Evolutionary conservation across 768 basidiomycete species (phyloP).

Genomic region (Boletus sp.): DNA sequence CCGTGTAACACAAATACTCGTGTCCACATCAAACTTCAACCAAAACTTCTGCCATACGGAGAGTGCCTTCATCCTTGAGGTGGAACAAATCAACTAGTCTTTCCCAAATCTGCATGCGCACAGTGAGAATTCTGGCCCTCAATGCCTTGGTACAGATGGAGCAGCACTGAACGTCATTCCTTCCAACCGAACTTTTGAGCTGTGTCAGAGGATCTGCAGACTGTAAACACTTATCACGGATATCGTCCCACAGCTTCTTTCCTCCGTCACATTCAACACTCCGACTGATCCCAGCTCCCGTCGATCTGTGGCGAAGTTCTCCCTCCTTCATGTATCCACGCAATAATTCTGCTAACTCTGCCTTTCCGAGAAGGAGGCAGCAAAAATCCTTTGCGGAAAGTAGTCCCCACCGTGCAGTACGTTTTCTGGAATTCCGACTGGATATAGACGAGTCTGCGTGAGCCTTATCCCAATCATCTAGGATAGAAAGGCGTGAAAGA

Average conservation of each 20-base stretch:
- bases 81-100: slow-evolving; percentile 5
- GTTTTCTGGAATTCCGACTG: neutral
- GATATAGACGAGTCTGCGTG: neutral
- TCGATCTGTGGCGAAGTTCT: neutral
- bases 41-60: neutral
- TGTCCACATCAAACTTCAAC: no score
- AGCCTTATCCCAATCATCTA: slow-evolving; percentile 18
- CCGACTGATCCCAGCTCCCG: no score
- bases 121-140: neutral
- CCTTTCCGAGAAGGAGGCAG: slow-evolving; percentile 16
- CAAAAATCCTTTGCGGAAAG: slow-evolving; percentile 19
- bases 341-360: neutral
- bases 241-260: neutral
- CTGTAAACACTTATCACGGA: neutral
- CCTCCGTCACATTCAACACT: neutral
- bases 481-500: slow-evolving; percentile 32
- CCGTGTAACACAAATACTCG: no score
- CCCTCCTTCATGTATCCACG: neutral
- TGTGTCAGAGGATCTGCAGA: slow-evolving; percentile 7
- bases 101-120: slow-evolving; percentile 3
- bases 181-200: neutral
- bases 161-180: neutral
- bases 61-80: neutral
- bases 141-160: neutral
- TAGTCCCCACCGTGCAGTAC: slow-evolving; percentile 27